Evolutionary conservation across 495 filamentous ascomycete species (phyloP), one percentile per base, ranked within the genome.

Genomic region (Elasticomyces elasticus): DNA sequence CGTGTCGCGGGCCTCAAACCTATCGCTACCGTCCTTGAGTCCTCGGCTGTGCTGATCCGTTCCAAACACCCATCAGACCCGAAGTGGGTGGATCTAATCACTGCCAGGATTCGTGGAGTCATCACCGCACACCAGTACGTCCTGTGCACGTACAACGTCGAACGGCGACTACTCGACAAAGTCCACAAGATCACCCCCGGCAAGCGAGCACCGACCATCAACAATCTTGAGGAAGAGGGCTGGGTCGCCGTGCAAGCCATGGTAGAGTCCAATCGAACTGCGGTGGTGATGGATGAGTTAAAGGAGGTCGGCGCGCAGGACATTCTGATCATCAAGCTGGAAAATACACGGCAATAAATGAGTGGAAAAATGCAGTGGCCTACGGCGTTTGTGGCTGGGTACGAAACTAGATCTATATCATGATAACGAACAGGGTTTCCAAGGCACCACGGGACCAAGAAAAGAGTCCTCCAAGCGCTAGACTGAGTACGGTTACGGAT

Each of bases 41-140:
- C 84, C 51, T 87, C 81, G 2, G 89, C 92, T 23, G 79, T 95
- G 24, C 78, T 98, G 30, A 89, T 98, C 74, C 91, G 90, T 71
- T 95, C 90, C 28, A 90, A 84, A 60, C 75, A 81, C 56, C 83
- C 91, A n/a, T 84, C 83, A 59, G 85, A 92, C 67, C 79, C 74
- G 2, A 74, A 78, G 17, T 76, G 96, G 51, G 83, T 95, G 26
- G 79, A 89, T 23, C 75, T 90, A 5, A 89, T 98, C 59, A 76
- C 84, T 23, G 78, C 81, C 20, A 79, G 92, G 62, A 94, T 98
- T 59, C 76, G 79, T 24, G 92, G 92, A 66, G 89, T 97, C 46
- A 98, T 98, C 64, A 89, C 83, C n/a, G 92, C 92, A 19, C 86
- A 98, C 71, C 83, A 81, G 69, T 96, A 85, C 71, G 86, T 97